Conservation (phyloP, 2,329 filamentous ascomycete species). For the Claviceps lovelessii region DNA sequence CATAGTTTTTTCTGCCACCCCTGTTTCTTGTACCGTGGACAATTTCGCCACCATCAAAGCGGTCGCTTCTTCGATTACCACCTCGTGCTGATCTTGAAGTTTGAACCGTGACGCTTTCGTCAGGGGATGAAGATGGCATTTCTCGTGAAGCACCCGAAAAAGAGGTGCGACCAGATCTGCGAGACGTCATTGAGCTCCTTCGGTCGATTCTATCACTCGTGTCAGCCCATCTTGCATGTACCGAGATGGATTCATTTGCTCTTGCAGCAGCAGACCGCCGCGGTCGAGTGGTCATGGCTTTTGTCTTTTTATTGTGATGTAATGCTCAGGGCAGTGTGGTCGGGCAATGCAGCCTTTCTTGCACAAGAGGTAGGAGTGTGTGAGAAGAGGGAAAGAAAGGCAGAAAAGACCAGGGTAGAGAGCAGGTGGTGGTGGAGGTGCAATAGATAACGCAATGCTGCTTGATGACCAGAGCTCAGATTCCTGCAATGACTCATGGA, state of each 20-base stretch:
- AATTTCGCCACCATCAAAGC: constrained; percentile 32
- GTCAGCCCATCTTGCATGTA: constrained; percentile 28
- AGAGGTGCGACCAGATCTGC: constrained; percentile 34
- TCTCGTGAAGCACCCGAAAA: constrained; percentile 29
- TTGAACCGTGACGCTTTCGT: constrained; percentile 37
- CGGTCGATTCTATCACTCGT: constrained; percentile 19
- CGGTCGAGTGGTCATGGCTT: constrained; percentile 32
- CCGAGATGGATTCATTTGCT: constrained; percentile 29
- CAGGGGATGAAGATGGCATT: constrained; percentile 32
- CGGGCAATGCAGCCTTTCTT: background rate
- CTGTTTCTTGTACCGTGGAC: constrained; percentile 37
- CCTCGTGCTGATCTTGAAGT: constrained; percentile 34
- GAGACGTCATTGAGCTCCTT: constrained; percentile 34
- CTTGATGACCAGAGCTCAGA: background rate
- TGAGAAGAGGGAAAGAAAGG: background rate
- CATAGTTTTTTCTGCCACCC: constrained; percentile 44
- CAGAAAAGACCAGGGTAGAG: background rate
- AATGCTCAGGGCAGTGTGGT: background rate
- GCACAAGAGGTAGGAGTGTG: background rate
- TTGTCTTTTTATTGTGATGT: background rate
- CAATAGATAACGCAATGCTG: background rate
- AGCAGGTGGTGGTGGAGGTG: background rate
- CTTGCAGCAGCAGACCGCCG: constrained; percentile 29
- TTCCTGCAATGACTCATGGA: background rate
- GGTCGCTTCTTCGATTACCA: constrained; percentile 22